A percentile compares a stretch with the other conserved stretches of the same genome.
phyloP scores from a whole-genome alignment of 306 rosid genomes.

The Adenanthera pavonina region DNA sequence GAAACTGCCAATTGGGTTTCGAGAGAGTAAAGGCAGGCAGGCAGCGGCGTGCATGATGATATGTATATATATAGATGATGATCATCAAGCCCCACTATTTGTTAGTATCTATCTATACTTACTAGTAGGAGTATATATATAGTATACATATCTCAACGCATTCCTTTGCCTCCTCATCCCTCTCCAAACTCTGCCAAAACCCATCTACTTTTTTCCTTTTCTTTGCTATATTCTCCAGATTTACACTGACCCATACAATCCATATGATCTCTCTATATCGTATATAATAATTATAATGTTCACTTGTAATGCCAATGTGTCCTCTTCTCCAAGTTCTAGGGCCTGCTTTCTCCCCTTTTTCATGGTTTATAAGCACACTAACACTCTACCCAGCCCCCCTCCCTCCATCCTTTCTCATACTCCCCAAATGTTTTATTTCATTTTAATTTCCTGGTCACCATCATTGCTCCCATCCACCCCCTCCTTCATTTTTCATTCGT shows the following conservation, averaged over 20 bases:
- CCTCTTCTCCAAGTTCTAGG: slow-evolving; percentile 69
- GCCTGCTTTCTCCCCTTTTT: slow-evolving; percentile 61
- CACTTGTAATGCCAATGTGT: slow-evolving; percentile 54
- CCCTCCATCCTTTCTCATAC: slow-evolving; percentile 13
- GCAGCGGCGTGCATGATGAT: slow-evolving; percentile 81
- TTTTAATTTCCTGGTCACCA: background rate
- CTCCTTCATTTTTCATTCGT: slow-evolving; percentile 44
- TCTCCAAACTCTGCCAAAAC: slow-evolving; percentile 78
- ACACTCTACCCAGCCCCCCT: background rate
- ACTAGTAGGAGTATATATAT: too few relatives aligned
- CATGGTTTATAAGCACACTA: slow-evolving; percentile 43
- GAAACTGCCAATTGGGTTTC: slow-evolving; percentile 61
- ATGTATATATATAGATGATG: slow-evolving; percentile 34
- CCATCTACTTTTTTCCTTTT: slow-evolving; percentile 47
- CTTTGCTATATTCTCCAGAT: slow-evolving; percentile 31
- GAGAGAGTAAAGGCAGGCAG: slow-evolving; percentile 34
- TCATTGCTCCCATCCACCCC: background rate
- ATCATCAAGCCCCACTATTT: slow-evolving; percentile 79
- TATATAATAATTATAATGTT: slow-evolving; percentile 25
- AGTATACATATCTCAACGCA: background rate
- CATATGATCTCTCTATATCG: background rate
- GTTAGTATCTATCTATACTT: background rate
- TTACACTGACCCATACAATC: slow-evolving; percentile 42
- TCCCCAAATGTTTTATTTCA: slow-evolving; percentile 14
- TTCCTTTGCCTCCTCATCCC: slow-evolving; percentile 71